Evolutionary conservation across 352 stramenopile genomes (phyloP).

Genomic region (Globisporangium orthogonon): DNA sequence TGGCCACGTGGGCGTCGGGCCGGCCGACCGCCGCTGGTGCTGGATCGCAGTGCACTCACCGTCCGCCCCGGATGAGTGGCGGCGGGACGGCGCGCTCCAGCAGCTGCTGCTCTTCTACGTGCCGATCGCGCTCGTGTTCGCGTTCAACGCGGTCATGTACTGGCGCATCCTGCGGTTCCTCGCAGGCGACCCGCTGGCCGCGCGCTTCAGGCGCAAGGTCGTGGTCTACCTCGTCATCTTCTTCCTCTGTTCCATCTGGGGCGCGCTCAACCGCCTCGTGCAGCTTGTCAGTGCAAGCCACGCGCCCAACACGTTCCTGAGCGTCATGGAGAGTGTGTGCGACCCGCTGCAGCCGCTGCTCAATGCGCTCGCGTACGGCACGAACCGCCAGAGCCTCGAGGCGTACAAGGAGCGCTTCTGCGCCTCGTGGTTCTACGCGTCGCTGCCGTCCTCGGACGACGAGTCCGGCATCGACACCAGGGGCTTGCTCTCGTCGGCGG

Average conservation of each 20-base stretch:
- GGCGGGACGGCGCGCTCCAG: slow-evolving; percentile 37
- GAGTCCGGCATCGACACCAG: slow-evolving; percentile 50
- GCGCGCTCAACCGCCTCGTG: slow-evolving; percentile 54
- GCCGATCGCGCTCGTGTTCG: slow-evolving; percentile 51
- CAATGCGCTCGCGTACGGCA: slow-evolving; percentile 62
- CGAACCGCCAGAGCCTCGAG: slow-evolving; percentile 64
- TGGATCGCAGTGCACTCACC: slow-evolving; percentile 58
- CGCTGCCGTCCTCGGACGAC: slow-evolving; percentile 56
- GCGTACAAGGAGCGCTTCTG: slow-evolving; percentile 69
- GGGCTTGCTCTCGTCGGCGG: slow-evolving; percentile 19
- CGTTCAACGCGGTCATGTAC: slow-evolving; percentile 65
- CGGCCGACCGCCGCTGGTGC: slow-evolving; percentile 65
- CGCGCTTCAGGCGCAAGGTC: slow-evolving; percentile 47
- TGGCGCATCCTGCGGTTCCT: slow-evolving; percentile 56
- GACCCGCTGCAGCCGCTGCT: slow-evolving; percentile 66
- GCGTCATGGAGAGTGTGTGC: slow-evolving; percentile 62
- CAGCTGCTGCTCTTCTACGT: slow-evolving; percentile 67
- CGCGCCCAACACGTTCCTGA: slow-evolving; percentile 43
- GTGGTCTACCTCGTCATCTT: slow-evolving; percentile 61
- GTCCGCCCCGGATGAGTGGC: slow-evolving; percentile 27
- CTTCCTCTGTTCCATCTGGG: slow-evolving; percentile 74
- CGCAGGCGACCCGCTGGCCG: slow-evolving; percentile 55
- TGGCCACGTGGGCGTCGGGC: slow-evolving; percentile 56
- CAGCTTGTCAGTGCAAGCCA: slow-evolving; percentile 46
- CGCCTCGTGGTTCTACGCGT: slow-evolving; percentile 53